Conservation (phyloP, 2,329 filamentous ascomycete genomes). For the Trichoderma sp. region DNA sequence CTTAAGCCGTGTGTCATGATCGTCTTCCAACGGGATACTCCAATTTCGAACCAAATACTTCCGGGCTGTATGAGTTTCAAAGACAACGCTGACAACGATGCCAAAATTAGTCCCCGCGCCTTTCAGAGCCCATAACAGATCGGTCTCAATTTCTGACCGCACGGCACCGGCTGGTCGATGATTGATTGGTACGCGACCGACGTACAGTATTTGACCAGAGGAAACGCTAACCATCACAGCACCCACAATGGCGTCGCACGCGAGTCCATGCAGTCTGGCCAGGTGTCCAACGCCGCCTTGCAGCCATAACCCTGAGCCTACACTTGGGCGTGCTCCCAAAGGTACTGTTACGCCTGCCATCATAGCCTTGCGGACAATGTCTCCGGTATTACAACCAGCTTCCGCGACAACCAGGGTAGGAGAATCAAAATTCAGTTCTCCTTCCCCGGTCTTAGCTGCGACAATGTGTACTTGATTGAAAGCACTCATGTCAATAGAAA, state of each 20-base stretch:
- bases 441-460: slow-evolving; percentile 28
- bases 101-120: slow-evolving; percentile 63
- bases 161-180: slow-evolving; percentile 45
- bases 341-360: slow-evolving; percentile 55
- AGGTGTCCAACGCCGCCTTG: slow-evolving; percentile 67
- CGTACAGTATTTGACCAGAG: slow-evolving; percentile 47
- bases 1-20: slow-evolving; percentile 32
- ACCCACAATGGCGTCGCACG: slow-evolving; percentile 62
- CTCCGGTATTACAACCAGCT: slow-evolving; percentile 57
- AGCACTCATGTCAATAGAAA: slow-evolving; percentile 59
- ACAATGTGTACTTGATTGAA: slow-evolving; percentile 55
- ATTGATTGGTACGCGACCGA: slow-evolving; percentile 54
- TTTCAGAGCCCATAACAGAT: slow-evolving; percentile 59
- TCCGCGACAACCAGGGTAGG: slow-evolving; percentile 50
- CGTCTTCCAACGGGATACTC: slow-evolving; percentile 39
- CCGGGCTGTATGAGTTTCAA: slow-evolving; percentile 48
- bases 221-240: slow-evolving; percentile 58
- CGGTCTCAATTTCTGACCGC: slow-evolving; percentile 49
- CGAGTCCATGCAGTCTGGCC: slow-evolving; percentile 55
- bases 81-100: slow-evolving; percentile 55
- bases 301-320: slow-evolving; percentile 63
- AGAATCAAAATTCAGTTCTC: slow-evolving; percentile 26
- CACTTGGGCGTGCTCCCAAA: slow-evolving; percentile 62
- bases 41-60: slow-evolving; percentile 46
- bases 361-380: slow-evolving; percentile 54